These are phyloP conservation scores for Umbellularia californica DNA, from an alignment of 164 flowering plant genomes.

Conservation along the genomic window DNA sequence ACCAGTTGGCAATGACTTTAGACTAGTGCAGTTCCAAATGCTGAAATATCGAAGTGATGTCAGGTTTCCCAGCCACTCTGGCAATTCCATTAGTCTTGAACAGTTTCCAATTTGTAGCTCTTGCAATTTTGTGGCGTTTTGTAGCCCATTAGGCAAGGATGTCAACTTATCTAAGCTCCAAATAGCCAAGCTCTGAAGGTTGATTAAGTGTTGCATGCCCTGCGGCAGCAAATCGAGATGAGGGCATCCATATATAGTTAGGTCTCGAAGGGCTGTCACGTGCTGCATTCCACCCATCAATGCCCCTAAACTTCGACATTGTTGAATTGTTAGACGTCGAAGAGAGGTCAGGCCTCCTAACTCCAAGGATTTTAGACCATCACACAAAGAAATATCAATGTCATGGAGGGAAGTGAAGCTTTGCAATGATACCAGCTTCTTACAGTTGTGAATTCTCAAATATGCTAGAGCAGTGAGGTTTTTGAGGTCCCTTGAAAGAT, in stretches of 20 bases:
- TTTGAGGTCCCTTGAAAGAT: slow-evolving; percentile 8
- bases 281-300: neutral
- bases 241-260: neutral
- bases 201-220: neutral
- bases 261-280: neutral
- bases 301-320: neutral
- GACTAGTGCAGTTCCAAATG: neutral
- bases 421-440: neutral
- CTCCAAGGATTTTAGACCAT: no score
- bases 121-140: neutral
- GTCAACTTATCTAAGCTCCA: slow-evolving; percentile 3
- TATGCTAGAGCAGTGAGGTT: neutral
- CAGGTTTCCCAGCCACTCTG: slow-evolving; percentile 1
- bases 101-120: neutral
- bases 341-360: neutral
- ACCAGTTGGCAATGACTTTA: neutral
- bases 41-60: neutral
- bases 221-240: neutral
- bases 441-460: neutral
- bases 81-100: neutral
- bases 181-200: neutral
- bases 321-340: neutral
- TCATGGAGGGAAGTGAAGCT: neutral
- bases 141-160: slow-evolving; percentile 4
- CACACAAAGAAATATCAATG: no score